phyloP scores from a whole-genome alignment of 345 rosid species.

The Eucalyptus viminalis region DNA sequence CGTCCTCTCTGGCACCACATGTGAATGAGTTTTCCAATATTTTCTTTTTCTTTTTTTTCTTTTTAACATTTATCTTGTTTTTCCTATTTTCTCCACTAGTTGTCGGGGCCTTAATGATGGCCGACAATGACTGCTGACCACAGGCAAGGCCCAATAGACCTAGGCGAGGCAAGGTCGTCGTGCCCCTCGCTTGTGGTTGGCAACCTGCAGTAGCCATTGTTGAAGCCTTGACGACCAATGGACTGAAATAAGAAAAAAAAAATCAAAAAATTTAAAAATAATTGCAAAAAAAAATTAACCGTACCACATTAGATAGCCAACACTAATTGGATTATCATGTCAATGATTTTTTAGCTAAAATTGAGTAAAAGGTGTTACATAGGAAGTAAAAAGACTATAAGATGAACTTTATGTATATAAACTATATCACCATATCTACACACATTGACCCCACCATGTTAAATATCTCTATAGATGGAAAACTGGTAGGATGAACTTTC shows the following conservation, averaged over 20 bases:
- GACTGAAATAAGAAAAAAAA: background rate
- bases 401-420: background rate
- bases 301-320: background rate
- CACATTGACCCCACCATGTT: background rate
- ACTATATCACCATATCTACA: background rate
- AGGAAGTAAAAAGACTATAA: background rate
- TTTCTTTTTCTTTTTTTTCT: background rate
- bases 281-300: background rate
- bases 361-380: background rate
- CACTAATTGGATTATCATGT: background rate
- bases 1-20: fast-evolving
- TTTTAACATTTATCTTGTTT: background rate
- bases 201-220: fast-evolving
- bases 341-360: background rate
- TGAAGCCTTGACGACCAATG: background rate
- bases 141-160: background rate
- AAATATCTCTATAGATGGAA: background rate
- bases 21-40: background rate
- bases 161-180: background rate
- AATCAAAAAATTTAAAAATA: background rate
- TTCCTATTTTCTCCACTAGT: background rate
- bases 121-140: fast-evolving
- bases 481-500: background rate
- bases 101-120: fast-evolving
- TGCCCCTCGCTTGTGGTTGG: background rate